A percentile compares a stretch with the other conserved stretches of the same genome.
Conservation (phyloP, 441 rosid species). For the Populus hybrid region DNA sequence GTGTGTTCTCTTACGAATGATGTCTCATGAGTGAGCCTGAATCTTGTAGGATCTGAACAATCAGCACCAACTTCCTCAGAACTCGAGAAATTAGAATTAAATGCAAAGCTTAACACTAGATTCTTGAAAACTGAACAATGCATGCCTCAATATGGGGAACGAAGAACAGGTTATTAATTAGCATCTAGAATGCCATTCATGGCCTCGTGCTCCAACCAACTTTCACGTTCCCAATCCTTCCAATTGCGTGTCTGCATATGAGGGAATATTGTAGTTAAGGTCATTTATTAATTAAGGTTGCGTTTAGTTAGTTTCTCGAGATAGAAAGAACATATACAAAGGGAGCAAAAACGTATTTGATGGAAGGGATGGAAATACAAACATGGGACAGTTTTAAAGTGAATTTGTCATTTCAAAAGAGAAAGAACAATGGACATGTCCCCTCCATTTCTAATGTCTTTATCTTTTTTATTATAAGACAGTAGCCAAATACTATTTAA, state of each 20-base stretch:
- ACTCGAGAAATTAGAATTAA: background rate
- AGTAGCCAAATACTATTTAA: too few relatives aligned
- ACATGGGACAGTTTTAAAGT: too few relatives aligned
- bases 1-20: slow-evolving; percentile 80
- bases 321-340: too few relatives aligned
- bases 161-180: background rate
- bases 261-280: slow-evolving; percentile 3
- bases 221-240: slow-evolving; percentile 64
- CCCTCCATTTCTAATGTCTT: too few relatives aligned
- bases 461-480: too few relatives aligned
- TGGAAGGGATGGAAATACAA: too few relatives aligned
- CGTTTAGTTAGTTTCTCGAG: too few relatives aligned
- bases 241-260: slow-evolving; percentile 72
- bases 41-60: slow-evolving; percentile 64
- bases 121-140: background rate
- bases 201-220: slow-evolving; percentile 34
- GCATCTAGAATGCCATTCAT: slow-evolving; percentile 42
- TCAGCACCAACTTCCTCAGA: slow-evolving; percentile 15
- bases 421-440: too few relatives aligned
- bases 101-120: background rate
- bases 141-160: background rate
- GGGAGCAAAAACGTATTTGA: too few relatives aligned
- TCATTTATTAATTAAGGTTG: background rate
- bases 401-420: too few relatives aligned
- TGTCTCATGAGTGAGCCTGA: slow-evolving; percentile 90